Evolutionary conservation across 1,284 basidiomycete species (phyloP), one percentile per base, ranked within the genome.

Genomic region (Puccinia novopanici): DNA sequence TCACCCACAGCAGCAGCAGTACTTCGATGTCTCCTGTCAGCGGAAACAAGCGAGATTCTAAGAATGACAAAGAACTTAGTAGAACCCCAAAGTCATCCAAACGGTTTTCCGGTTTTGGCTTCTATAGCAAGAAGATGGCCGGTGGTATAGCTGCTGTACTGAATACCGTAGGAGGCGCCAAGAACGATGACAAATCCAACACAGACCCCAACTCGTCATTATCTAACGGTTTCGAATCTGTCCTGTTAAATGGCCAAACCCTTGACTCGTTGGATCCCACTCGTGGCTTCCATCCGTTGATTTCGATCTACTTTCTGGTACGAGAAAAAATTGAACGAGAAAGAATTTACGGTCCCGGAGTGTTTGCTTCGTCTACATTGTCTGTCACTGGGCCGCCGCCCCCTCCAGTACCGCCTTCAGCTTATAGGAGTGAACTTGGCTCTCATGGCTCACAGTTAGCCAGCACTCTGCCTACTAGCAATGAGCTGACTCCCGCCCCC

Each of bases 281-380:
- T 5, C 89, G 90, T 75, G 95, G 94, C 3, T 99, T 93, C 87
- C 94, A 98, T 86, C 95, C 95, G 0, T 89, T 99, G 48, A 89
- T 99, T 77, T 95, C 94, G 34, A 97, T 99, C 87, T 99, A 99
- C 86, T 98, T 92, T 87, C 90, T 99, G 24, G 93, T 96, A 1
- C 88, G 92, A 78, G 96, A 99, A 87, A 98, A 98, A 88, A 89
- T 95, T 85, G 95, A 98, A 84, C 89, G 96, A 73, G 95, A 98
- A 84, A 89, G 90, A 81, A 92, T 98, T 4, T 98, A 95, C 86
- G 96, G 96, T 0, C 91, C 92, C 0, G 94, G 94, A 1, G 91
- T 93, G 83, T 99, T 99, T 86, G 96, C 96, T 1, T 93, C 91
- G 76, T 98, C 95, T 0, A 93, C 95, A 84, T 87, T 95, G 27